A percentile compares a stretch with the other conserved stretches of the same genome.
Evolutionary conservation across 1,284 basidiomycete species (phyloP).

Genomic region (Fomes fomentarius): DNA sequence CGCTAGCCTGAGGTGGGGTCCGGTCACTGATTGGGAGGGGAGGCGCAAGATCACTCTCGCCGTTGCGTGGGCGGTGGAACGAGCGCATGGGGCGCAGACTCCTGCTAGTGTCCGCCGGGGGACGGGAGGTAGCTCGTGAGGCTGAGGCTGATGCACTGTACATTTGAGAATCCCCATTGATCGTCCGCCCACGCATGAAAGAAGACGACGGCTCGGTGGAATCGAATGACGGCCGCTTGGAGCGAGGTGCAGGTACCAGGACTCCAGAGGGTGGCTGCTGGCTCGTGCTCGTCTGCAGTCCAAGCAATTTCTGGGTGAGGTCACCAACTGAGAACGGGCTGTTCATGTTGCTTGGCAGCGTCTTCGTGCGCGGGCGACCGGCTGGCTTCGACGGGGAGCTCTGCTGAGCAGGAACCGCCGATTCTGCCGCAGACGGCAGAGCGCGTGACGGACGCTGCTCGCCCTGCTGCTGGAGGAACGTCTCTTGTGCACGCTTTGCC

Average conservation of each 20-base stretch:
- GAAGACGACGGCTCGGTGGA: slow-evolving; percentile 3
- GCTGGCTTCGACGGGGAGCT: slow-evolving; percentile 39
- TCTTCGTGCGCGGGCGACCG: slow-evolving; percentile 48
- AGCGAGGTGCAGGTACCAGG: slow-evolving; percentile 5
- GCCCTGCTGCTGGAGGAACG: slow-evolving; percentile 10
- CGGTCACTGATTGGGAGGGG: slow-evolving; percentile 16
- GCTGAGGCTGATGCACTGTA: slow-evolving; percentile 2
- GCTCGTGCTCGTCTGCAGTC: slow-evolving; percentile 42
- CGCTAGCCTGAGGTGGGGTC: neutral
- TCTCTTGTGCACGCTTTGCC: slow-evolving; percentile 20
- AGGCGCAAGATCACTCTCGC: slow-evolving; percentile 22
- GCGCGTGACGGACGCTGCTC: slow-evolving; percentile 5
- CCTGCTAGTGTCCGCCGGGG: slow-evolving; percentile 33
- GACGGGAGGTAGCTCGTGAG: slow-evolving; percentile 18
- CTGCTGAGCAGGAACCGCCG: slow-evolving; percentile 5
- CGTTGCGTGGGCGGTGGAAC: slow-evolving; percentile 49
- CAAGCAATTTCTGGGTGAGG: slow-evolving; percentile 58
- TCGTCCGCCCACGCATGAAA: slow-evolving; percentile 11
- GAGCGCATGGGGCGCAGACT: slow-evolving; percentile 56
- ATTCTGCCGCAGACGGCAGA: slow-evolving; percentile 14
- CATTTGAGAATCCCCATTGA: slow-evolving; percentile 8
- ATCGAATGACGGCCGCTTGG: slow-evolving; percentile 25
- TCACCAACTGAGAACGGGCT: slow-evolving; percentile 58
- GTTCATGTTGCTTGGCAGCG: slow-evolving; percentile 44
- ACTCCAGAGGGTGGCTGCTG: no score